These are phyloP conservation scores for Geranium rotundifolium DNA, from an alignment of 345 rosid species.

Conservation along the genomic window DNA sequence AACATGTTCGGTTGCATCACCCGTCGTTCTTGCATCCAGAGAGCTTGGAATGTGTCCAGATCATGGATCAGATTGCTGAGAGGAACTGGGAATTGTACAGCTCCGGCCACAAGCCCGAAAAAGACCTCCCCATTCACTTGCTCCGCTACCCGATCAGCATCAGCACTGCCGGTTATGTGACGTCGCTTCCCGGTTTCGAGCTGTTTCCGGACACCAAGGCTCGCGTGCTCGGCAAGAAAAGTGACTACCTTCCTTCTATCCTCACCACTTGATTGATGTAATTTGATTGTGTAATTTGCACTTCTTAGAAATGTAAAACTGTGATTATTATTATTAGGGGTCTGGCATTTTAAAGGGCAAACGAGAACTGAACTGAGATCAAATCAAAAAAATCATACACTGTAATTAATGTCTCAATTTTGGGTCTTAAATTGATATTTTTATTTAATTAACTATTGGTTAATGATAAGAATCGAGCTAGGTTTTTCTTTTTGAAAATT, in stretches of 20 bases:
- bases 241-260: constrained; percentile 40
- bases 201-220: constrained; percentile 71
- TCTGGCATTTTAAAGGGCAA: too few relatives aligned
- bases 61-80: constrained; percentile 29
- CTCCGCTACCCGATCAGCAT: constrained; percentile 57
- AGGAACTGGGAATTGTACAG: constrained; percentile 32
- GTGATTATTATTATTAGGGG: too few relatives aligned
- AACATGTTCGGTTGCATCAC: constrained; percentile 27
- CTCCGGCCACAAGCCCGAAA: constrained; percentile 6
- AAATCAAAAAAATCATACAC: too few relatives aligned
- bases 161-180: constrained; percentile 23
- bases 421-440: too few relatives aligned
- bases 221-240: constrained; percentile 37
- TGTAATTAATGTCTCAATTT: too few relatives aligned
- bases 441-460: too few relatives aligned
- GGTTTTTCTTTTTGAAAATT: too few relatives aligned
- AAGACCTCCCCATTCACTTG: constrained; percentile 37
- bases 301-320: too few relatives aligned
- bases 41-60: constrained; percentile 22
- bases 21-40: constrained; percentile 21
- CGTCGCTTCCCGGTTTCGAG: constrained; percentile 21
- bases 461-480: too few relatives aligned
- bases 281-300: too few relatives aligned
- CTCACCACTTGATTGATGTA: constrained; percentile 38
- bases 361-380: too few relatives aligned